Base-by-base conservation (phyloP, 73 alveolate genomes). In the Urostyla sp. region DNA sequence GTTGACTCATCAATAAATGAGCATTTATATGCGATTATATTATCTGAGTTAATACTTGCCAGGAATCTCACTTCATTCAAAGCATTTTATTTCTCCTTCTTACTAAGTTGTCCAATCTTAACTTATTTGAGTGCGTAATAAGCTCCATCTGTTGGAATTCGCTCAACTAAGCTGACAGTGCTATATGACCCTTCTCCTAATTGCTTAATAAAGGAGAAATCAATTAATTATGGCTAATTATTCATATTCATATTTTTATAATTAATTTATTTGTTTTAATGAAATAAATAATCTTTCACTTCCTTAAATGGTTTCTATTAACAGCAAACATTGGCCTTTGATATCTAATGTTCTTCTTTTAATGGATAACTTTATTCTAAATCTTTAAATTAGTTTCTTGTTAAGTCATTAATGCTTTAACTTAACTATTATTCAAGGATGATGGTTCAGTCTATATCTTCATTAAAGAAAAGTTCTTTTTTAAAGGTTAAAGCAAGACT, bases 141-240 rank as follows among this genome's bases (percentile, higher is more conserved):
- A 21, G 28, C 28, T 21, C 60, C 40, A 63, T 63, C 79, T 63
- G 21, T 43, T 6, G 8, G 24, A n/a, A n/a, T n/a, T 45, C 96
- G 61, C 40, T 52, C 46, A 13, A 88, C 96, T 23, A 67, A 40
- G 34, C 74, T 80, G 10, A 90, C 96, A n/a, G 92, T 86, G 36
- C 92, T 78, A 73, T 87, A 90, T 15, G 96, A 94, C 32, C 96
- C 96, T 56, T 90, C 96, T 1, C 79, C 79, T 63, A 63, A 5
- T 3, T 35, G 32, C 16, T 24, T 55, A 26, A 55, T 7, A 18
- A 63, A 15, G 6, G 54, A n/a, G n/a, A n/a, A n/a, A n/a, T n/a
- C n/a, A n/a, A n/a, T n/a, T n/a, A n/a, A n/a, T n/a, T n/a, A n/a
- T n/a, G n/a, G n/a, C n/a, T n/a, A n/a, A n/a, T n/a, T n/a, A n/a